Conservation (phyloP, 495 filamentous ascomycete species). For the Penicillium egyptiacum region DNA sequence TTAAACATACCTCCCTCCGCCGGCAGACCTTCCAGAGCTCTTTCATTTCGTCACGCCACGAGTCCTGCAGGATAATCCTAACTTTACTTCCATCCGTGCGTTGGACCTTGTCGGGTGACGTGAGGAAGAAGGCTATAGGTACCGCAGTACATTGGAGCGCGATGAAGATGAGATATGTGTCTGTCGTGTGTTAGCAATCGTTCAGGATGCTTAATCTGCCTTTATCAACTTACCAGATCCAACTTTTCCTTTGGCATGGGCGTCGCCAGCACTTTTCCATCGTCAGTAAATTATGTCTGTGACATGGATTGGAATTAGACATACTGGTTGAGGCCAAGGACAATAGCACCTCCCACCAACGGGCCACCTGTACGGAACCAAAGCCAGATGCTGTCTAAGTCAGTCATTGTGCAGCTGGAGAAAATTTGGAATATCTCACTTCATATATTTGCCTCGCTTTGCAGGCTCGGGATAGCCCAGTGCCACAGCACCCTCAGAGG, state of each 20-base stretch:
- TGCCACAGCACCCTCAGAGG: constrained; percentile 62
- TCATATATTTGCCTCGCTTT: constrained; percentile 56
- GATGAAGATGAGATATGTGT: constrained; percentile 60
- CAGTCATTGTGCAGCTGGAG: neutral
- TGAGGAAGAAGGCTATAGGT: constrained; percentile 53
- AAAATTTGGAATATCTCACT: constrained; percentile 19
- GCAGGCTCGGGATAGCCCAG: constrained; percentile 61
- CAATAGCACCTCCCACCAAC: constrained; percentile 61
- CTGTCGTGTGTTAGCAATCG: constrained; percentile 1
- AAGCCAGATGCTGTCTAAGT: constrained; percentile 52
- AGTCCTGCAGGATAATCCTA: constrained; percentile 42
- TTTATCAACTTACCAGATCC: constrained; percentile 22
- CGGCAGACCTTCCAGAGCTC: constrained; percentile 33
- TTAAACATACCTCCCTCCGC: constrained; percentile 25
- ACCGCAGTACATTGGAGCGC: constrained; percentile 57
- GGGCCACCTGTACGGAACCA: constrained; percentile 58
- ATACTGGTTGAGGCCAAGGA: constrained; percentile 57
- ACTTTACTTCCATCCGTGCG: constrained; percentile 56
- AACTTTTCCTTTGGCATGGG: constrained; percentile 31
- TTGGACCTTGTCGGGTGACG: constrained; percentile 54
- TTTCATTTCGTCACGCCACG: constrained; percentile 37
- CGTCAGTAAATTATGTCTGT: constrained; percentile 26
- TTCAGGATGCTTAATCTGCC: neutral
- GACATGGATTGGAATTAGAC: neutral
- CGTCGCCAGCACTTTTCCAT: constrained; percentile 10